A percentile compares a stretch with the other conserved stretches of the same genome.
Evolutionary conservation across 371 early-diverging fungal genomes (phyloP).

Genomic region (Quaeritorhiza haematococci): DNA sequence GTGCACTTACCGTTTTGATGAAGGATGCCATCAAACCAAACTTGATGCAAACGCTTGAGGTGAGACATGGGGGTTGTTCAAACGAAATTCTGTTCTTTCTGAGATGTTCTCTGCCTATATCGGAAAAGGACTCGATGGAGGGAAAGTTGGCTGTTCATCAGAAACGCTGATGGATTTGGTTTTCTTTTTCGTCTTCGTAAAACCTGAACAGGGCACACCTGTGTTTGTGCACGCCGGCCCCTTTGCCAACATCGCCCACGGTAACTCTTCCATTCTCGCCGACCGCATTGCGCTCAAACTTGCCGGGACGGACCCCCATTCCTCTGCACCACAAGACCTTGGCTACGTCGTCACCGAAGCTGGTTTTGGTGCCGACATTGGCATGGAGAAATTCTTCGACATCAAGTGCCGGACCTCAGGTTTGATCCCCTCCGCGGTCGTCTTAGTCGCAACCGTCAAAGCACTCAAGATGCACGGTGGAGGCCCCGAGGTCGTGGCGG

Average conservation of each 20-base stretch:
- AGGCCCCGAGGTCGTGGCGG: conserved; percentile 89
- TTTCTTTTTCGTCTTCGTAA: background rate
- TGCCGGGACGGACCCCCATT: conserved; percentile 58
- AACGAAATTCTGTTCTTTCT: background rate
- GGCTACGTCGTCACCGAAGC: conserved; percentile 96
- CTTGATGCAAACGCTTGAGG: conserved; percentile 94
- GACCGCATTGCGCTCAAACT: conserved; percentile 91
- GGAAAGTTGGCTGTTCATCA: background rate
- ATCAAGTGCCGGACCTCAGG: conserved; percentile 93
- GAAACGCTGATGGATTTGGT: background rate
- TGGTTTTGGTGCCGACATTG: conserved; percentile 98
- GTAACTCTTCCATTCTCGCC: conserved; percentile 90
- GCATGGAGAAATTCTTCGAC: conserved; percentile 97
- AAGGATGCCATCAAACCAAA: conserved; percentile 97
- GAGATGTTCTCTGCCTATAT: background rate
- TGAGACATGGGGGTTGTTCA: background rate
- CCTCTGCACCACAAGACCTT: conserved; percentile 42
- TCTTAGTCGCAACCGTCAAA: conserved; percentile 91
- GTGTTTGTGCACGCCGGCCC: conserved; percentile 98
- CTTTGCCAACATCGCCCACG: conserved; percentile 97
- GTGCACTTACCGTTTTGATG: conserved; percentile 93
- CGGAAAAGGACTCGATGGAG: conserved; percentile 74
- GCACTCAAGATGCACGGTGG: conserved; percentile 97
- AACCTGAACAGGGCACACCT: conserved; percentile 68
- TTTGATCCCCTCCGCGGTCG: conserved; percentile 85